Evolutionary conservation across 257 asterid species (phyloP).

Genomic region (Penstemon barbatus): DNA sequence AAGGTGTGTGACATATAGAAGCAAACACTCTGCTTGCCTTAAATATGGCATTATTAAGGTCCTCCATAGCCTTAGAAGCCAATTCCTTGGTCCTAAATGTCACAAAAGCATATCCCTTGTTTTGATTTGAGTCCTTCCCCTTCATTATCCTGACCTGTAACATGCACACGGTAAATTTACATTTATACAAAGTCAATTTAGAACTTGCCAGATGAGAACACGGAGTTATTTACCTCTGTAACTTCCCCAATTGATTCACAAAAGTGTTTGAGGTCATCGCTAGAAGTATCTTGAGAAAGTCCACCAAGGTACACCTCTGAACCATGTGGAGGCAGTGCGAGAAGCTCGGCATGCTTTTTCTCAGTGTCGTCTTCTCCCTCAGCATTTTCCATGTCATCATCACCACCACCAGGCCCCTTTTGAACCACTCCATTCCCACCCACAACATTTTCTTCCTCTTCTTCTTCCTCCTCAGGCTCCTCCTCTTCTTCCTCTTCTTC

Average conservation of each 20-base stretch:
- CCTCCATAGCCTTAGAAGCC: constrained; percentile 88
- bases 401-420: constrained; percentile 37
- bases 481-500: constrained; percentile 59
- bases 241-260: constrained; percentile 86
- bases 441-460: constrained; percentile 42
- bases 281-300: constrained; percentile 61
- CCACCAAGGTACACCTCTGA: constrained; percentile 96
- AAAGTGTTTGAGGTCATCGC: constrained; percentile 69
- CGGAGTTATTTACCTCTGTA: constrained; percentile 57
- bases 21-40: constrained; percentile 48
- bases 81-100: constrained; percentile 81
- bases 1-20: constrained; percentile 3
- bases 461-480: constrained; percentile 52
- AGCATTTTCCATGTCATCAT: constrained; percentile 54
- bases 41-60: constrained; percentile 70
- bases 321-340: constrained; percentile 94
- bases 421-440: constrained; percentile 29
- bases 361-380: constrained; percentile 52
- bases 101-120: constrained; percentile 94
- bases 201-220: constrained; percentile 4
- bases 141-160: constrained; percentile 91
- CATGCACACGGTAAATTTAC: constrained; percentile 23
- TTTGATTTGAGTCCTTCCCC: constrained; percentile 80
- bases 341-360: constrained; percentile 72
- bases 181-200: constrained; percentile 18